Base-by-base conservation (phyloP, 768 basidiomycete species). In the Pisolithus orientalis region DNA sequence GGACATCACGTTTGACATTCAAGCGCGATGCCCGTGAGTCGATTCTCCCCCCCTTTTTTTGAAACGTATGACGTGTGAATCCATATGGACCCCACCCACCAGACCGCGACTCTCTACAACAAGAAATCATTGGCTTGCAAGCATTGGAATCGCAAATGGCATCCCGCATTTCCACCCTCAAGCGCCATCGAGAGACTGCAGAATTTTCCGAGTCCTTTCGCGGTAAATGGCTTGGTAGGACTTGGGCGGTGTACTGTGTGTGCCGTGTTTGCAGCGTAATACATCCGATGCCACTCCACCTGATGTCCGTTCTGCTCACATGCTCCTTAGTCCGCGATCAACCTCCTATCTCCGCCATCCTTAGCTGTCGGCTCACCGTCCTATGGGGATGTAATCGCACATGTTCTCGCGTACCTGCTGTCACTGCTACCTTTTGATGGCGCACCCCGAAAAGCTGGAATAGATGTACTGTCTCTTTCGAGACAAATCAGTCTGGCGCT, bases 121-220 rank as follows among this genome's bases (percentile, higher is more conserved):
- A 83, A 61, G 87, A 89, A 62, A 60, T 86, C 8, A 69, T 72
- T 32, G 87, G 87, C 0, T 71, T 90, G 5, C 73, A 84, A 58
- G 79, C 84, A 0, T 73, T 90, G 1, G 82, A 87, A 59, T 75
- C 80, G 42, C 79, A 89, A 57, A 87, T 89, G 82, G 66, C 69
- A 38, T 73, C 72, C 27, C 83, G 80, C 54, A 57, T 87, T 4
- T 75, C 79, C 37, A 64, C 65, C 2, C 67, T 87, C 40, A 76
- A 76, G 39, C 70, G 71, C 40, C 72, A 76, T 7, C 78, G 76
- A 17, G 74, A 79, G 37, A 65, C 72, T 27, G 78, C 74, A 34
- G 67, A 72, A 59, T 85, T 77, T 56, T 65, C 78, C 5, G 60
- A 66, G 4, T 87, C 87, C 0, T 62, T 85, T 48, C 72, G 70